Percentiles rank a stretch among this genome's conserved stretches.
phyloP scores from a whole-genome alignment of 2,329 filamentous ascomycete genomes.

The Graphiopsis chlorocephala region DNA sequence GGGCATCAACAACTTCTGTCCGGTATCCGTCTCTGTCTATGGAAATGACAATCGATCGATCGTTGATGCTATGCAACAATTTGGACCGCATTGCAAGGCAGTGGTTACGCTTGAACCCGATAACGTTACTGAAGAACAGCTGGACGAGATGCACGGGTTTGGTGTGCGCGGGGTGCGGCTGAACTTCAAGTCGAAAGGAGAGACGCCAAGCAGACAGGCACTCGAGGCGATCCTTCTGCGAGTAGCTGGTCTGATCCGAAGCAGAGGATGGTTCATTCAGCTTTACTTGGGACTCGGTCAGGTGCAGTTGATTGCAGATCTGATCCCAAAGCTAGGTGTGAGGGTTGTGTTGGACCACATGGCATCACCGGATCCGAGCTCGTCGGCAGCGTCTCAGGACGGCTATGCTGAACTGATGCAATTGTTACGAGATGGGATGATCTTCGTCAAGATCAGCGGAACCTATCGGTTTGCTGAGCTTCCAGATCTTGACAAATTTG shows the following conservation, averaged over 20 bases:
- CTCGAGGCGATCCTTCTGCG: background rate
- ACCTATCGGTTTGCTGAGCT: background rate
- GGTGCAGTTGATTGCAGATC: background rate
- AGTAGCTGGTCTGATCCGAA: background rate
- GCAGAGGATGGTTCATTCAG: background rate
- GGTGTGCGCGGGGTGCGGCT: background rate
- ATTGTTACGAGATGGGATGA: background rate
- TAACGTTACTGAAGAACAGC: background rate
- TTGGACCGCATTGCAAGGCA: background rate
- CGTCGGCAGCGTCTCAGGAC: background rate
- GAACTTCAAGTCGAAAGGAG: background rate
- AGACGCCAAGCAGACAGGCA: background rate
- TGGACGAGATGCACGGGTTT: background rate
- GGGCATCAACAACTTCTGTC: background rate
- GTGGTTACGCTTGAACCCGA: background rate
- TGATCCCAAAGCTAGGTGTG: background rate
- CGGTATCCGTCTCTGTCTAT: background rate
- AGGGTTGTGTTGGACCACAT: background rate
- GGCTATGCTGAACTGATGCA: background rate
- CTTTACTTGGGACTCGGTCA: background rate
- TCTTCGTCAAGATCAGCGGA: background rate
- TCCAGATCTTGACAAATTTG: background rate
- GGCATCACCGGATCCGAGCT: background rate
- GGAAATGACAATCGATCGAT: constrained; percentile 1
- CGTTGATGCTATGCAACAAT: background rate